A percentile compares a stretch with the other conserved stretches of the same genome.
Evolutionary conservation across 805 yeast species (phyloP).

Genomic region (Wickerhamomyces bisporus): DNA sequence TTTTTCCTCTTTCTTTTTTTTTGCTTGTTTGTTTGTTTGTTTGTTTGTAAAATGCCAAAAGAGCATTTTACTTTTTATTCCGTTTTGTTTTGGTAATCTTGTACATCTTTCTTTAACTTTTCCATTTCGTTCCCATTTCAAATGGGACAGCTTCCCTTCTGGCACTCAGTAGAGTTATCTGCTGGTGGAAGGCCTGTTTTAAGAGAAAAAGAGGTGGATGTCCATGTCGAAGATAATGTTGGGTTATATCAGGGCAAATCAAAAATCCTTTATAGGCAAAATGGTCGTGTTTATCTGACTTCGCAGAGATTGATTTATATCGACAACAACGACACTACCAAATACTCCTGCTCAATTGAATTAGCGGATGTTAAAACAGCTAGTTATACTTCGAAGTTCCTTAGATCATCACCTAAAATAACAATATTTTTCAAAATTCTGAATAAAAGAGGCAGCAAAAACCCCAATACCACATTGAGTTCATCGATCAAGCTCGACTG

Average conservation of each 20-base stretch:
- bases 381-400: conserved; percentile 48
- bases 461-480: conserved; percentile 1
- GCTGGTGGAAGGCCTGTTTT: conserved; percentile 35
- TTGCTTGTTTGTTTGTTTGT: background rate
- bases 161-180: conserved; percentile 34
- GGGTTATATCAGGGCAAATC: conserved; percentile 78
- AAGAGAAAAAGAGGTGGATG: conserved; percentile 44
- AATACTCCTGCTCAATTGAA: conserved; percentile 42
- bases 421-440: conserved; percentile 32
- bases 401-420: conserved; percentile 79
- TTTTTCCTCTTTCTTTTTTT: background rate
- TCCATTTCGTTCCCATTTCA: background rate
- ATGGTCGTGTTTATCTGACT: conserved; percentile 78
- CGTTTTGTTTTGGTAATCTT: no score
- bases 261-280: conserved; percentile 58
- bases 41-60: no score
- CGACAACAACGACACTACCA: conserved; percentile 40
- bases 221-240: conserved; percentile 47
- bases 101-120: conserved; percentile 1
- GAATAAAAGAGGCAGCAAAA: conserved; percentile 3
- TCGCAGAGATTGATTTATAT: conserved; percentile 68
- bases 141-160: conserved; percentile 18
- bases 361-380: conserved; percentile 36
- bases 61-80: no score
- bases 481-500: conserved; percentile 35